Conservation (phyloP, 768 basidiomycete species). For the Russula ochroleuca region DNA sequence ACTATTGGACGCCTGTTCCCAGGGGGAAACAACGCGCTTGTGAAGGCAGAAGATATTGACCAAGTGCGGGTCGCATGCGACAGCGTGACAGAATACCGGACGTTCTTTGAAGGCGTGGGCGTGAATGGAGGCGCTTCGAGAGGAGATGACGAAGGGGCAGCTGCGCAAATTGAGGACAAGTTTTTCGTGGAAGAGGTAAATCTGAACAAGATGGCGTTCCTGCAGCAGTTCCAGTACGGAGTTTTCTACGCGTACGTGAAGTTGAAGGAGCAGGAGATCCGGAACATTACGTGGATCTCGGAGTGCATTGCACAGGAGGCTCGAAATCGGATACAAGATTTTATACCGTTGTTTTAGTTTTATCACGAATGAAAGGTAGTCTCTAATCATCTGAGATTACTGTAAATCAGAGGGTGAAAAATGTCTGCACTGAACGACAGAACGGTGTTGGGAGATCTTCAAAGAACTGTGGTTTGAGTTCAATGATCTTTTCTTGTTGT, state of each 20-base stretch:
- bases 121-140: slow-evolving; percentile 35
- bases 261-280: slow-evolving; percentile 86
- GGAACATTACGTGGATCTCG: slow-evolving; percentile 89
- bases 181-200: slow-evolving; percentile 95
- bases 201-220: slow-evolving; percentile 89
- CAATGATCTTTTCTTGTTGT: too few species aligned
- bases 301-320: slow-evolving; percentile 99
- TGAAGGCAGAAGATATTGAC: slow-evolving; percentile 92
- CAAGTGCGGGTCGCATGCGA: slow-evolving; percentile 87
- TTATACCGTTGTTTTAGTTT: slow-evolving; percentile 77
- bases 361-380: too few species aligned
- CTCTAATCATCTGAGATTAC: too few species aligned
- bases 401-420: too few species aligned
- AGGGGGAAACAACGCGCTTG: slow-evolving; percentile 90
- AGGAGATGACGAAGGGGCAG: slow-evolving; percentile 40
- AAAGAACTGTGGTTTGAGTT: too few species aligned
- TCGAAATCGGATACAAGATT: slow-evolving; percentile 91
- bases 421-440: too few species aligned
- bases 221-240: slow-evolving; percentile 95
- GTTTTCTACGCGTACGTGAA: slow-evolving; percentile 92
- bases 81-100: slow-evolving; percentile 80
- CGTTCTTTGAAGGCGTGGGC: slow-evolving; percentile 69
- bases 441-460: too few species aligned
- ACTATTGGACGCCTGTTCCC: slow-evolving; percentile 91
- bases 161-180: slow-evolving; percentile 78